These are phyloP conservation scores for Lepidium didymum DNA, from an alignment of 345 rosid genomes.

Conservation along the genomic window DNA sequence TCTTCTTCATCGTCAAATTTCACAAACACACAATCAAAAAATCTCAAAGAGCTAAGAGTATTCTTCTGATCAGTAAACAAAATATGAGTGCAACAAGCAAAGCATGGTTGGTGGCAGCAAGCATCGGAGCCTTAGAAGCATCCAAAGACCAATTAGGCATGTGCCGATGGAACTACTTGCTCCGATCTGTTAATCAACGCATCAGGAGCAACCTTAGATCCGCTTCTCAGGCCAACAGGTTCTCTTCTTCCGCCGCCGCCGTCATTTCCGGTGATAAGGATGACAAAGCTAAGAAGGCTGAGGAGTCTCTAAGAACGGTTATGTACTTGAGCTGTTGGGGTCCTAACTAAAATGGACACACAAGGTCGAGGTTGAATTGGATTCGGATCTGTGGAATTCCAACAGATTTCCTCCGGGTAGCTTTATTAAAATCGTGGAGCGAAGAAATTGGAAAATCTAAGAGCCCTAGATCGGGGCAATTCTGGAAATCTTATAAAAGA, in stretches of 20 bases:
- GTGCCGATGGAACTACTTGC: conserved; percentile 42
- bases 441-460: too few relatives aligned
- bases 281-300: conserved; percentile 42
- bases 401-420: too few relatives aligned
- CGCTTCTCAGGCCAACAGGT: conserved; percentile 26
- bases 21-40: too few relatives aligned
- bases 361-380: too few relatives aligned
- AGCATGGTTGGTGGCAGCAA: conserved; percentile 47
- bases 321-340: conserved; percentile 92
- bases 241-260: conserved; percentile 3
- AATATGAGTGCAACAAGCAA: conserved; percentile 12
- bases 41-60: too few relatives aligned
- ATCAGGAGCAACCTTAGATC: conserved; percentile 29
- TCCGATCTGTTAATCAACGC: conserved; percentile 35
- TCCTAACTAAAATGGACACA: conserved; percentile 25
- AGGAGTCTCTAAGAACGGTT: conserved; percentile 66
- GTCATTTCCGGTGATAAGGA: not conserved
- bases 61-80: too few relatives aligned
- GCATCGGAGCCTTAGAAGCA: conserved; percentile 45
- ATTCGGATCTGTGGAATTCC: too few relatives aligned
- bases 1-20: too few relatives aligned
- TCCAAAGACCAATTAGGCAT: conserved; percentile 44
- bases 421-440: too few relatives aligned
- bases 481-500: too few relatives aligned
- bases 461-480: too few relatives aligned